phyloP scores from a whole-genome alignment of 441 rosid genomes.

The Adansonia gregorii region DNA sequence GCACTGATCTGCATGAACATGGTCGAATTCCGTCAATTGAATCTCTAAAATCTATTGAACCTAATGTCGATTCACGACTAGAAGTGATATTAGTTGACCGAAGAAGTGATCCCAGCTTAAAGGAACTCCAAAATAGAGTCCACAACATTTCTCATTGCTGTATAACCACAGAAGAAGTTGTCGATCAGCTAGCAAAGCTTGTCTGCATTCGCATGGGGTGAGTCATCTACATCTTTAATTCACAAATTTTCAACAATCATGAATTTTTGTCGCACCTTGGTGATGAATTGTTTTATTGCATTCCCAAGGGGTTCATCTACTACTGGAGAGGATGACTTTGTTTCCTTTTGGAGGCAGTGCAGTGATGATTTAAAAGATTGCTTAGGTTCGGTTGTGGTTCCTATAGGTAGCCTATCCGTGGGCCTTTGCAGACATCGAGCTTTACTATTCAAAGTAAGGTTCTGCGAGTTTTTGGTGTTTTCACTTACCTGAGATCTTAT shows the following conservation, averaged over 20 bases:
- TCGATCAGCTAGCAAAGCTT: slow-evolving; percentile 93
- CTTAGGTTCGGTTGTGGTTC: slow-evolving; percentile 82
- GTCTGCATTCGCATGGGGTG: slow-evolving; percentile 94
- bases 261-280: slow-evolving; percentile 25
- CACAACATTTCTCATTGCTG: slow-evolving; percentile 69
- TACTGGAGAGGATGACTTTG: slow-evolving; percentile 63
- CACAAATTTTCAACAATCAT: slow-evolving; percentile 21
- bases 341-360: slow-evolving; percentile 79
- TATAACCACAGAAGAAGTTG: slow-evolving; percentile 82
- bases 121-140: slow-evolving; percentile 83
- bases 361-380: slow-evolving; percentile 74
- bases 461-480: slow-evolving; percentile 22
- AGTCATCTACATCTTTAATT: slow-evolving; percentile 40
- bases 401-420: slow-evolving; percentile 84
- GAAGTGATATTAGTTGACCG: slow-evolving; percentile 85
- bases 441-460: slow-evolving; percentile 87
- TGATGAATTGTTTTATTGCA: slow-evolving; percentile 34
- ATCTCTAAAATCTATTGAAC: slow-evolving; percentile 77
- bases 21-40: slow-evolving; percentile 92
- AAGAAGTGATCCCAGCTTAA: slow-evolving; percentile 72
- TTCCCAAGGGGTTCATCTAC: slow-evolving; percentile 71
- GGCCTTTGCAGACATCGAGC: slow-evolving; percentile 99
- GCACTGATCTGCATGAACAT: slow-evolving; percentile 79
- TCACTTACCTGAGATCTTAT: neutral
- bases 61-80: slow-evolving; percentile 56